Evolutionary conservation across 2,329 filamentous ascomycete species (phyloP).

Genomic region (Diaporthe humulicola): DNA sequence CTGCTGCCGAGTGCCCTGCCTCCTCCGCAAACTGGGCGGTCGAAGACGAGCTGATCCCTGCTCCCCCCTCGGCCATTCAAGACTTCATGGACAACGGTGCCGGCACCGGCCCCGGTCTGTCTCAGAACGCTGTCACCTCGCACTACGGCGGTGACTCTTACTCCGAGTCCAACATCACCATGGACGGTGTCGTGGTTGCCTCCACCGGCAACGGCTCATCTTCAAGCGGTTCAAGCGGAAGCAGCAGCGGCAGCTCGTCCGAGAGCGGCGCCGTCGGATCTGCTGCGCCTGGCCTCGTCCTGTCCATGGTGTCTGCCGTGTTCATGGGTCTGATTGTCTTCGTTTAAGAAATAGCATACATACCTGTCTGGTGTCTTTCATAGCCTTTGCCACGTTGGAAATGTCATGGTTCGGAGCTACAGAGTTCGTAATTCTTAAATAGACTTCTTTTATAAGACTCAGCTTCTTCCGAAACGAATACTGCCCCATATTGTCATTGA

Average conservation of each 20-base stretch:
- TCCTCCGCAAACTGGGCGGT: slow-evolving; percentile 64
- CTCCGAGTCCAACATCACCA: slow-evolving; percentile 37
- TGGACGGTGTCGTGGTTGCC: slow-evolving; percentile 30
- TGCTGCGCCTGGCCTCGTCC: slow-evolving; percentile 14
- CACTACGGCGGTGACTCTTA: slow-evolving; percentile 37
- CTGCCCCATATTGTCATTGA: background rate
- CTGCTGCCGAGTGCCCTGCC: slow-evolving; percentile 63
- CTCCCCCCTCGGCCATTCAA: slow-evolving; percentile 63
- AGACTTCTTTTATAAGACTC: slow-evolving; percentile 27
- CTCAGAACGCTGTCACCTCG: slow-evolving; percentile 51
- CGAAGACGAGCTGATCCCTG: slow-evolving; percentile 62
- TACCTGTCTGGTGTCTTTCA: slow-evolving; percentile 12
- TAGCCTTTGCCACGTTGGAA: slow-evolving; percentile 12
- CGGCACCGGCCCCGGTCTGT: slow-evolving; percentile 67
- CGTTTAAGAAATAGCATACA: slow-evolving; percentile 14
- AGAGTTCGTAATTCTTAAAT: slow-evolving; percentile 22
- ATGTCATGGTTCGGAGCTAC: slow-evolving; percentile 23
- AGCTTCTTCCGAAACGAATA: slow-evolving; percentile 2
- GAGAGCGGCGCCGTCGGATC: background rate
- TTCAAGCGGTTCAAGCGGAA: slow-evolving; percentile 14
- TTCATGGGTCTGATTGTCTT: slow-evolving; percentile 23
- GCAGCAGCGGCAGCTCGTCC: slow-evolving; percentile 19
- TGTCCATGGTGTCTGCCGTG: slow-evolving; percentile 23
- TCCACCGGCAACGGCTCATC: slow-evolving; percentile 32
- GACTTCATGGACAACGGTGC: slow-evolving; percentile 68